Percentiles rank a stretch among this genome's conserved stretches.
Evolutionary conservation across 2,329 filamentous ascomycete genomes (phyloP).

Genomic region (Claviceps sp.): DNA sequence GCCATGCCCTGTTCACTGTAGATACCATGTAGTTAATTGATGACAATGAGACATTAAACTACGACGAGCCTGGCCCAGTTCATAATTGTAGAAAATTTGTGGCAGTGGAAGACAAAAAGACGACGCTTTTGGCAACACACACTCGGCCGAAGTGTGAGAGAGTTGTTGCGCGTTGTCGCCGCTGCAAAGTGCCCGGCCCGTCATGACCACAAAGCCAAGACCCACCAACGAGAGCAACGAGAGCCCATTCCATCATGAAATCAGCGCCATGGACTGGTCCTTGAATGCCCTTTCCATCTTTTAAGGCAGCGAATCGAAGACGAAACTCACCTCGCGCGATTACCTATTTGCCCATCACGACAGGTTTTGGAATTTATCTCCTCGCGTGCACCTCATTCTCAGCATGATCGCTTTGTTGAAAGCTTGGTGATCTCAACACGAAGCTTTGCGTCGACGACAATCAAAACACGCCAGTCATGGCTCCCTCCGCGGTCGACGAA

Average conservation of each 20-base stretch:
- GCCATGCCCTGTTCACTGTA: not conserved
- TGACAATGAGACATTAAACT: not conserved
- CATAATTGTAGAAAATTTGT: not conserved
- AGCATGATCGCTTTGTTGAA: conserved; percentile 1
- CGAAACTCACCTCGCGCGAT: not conserved
- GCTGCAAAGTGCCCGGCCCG: not conserved
- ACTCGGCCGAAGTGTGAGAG: no score
- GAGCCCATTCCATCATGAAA: conserved; percentile 13
- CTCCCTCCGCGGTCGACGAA: conserved; percentile 38
- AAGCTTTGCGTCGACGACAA: conserved; percentile 3
- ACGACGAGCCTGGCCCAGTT: not conserved
- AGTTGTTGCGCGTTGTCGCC: not conserved
- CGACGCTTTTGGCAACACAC: no score
- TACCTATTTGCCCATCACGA: not conserved
- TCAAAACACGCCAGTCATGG: conserved; percentile 25
- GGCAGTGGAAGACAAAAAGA: not conserved
- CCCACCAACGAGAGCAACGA: conserved; percentile 10
- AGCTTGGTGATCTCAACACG: not conserved
- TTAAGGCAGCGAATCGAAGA: not conserved
- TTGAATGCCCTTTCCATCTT: not conserved
- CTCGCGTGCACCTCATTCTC: conserved; percentile 3
- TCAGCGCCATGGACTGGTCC: conserved; percentile 20
- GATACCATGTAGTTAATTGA: not conserved
- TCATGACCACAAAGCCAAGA: not conserved
- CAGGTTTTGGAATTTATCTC: not conserved